Base-by-base conservation (phyloP, 2,329 filamentous ascomycete species). In the Exophiala bonariae region DNA sequence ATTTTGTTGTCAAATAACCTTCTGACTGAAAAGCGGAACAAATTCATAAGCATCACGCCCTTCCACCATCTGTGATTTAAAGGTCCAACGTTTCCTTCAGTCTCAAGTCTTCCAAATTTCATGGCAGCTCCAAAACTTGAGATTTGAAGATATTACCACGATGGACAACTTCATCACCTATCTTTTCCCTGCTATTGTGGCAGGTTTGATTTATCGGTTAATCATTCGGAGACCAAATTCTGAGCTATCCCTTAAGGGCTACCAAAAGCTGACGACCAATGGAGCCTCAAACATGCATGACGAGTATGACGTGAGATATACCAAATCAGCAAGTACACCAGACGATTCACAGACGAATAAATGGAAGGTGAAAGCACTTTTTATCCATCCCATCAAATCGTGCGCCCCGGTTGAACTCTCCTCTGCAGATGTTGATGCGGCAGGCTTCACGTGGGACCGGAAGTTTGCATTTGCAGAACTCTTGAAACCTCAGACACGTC, bases 341-440 rank as follows among this genome's bases (percentile, higher is more conserved):
- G 69, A 73, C 44, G 57, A 64, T 41, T 50, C 60, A 31, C 65
- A 63, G 2, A 55, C 56, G 8, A 64, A 67, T 17, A 65, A 65
- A 47, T 76, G 74, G 67, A 68, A 66, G 28, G 70, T 86, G 38
- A 84, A 89, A 65, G 87, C 86, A 45, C 73, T 95, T 41, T 85
- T 83, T 70, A 78, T 90, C 50, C 92, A 93, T 65, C 90, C 91
- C 1, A 71, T 96, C 65, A 92, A 95, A 70, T 89, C 86, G 47
- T 95, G 89, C 65, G 75, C 73, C 46, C 87, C 86, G 20, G 82
- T 95, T 44, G 88, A 93, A 68, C 67, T 96, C 37, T 70, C 79
- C 41, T 71, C 76, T 51, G 80, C 80, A 50, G 78, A 80, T 44
- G 76, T 93, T 13, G 68, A 88, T 36, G 72, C 80, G 4, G 81